Evolutionary conservation across 2,329 filamentous ascomycete species (phyloP), one percentile per base, ranked within the genome.

Genomic region (Fusarium lateritium): DNA sequence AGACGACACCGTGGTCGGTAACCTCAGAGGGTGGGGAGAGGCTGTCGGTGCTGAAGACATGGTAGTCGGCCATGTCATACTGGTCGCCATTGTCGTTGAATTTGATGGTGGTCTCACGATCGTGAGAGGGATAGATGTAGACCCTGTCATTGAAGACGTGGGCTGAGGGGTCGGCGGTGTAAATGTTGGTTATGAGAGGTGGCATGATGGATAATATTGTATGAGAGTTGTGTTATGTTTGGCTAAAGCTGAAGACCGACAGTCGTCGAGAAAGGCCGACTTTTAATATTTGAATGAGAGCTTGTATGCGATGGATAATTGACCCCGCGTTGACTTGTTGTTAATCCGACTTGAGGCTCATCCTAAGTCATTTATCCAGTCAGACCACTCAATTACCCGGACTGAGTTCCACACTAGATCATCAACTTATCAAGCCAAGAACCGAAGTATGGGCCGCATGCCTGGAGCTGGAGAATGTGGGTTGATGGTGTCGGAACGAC

Each of bases 61-160:
- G 92, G 84, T 94, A 94, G 82, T 94, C 92, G 57, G 82, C 85
- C 92, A 94, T 94, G 82, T 93, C 92, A 78, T 94, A 94, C 78
- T 94, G 92, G 81, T 94, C 92, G 76, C 92, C 92, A 84, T 94
- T 93, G 84, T 94, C 92, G 82, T 94, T 94, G 83, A 91, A 90
- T 59, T 86, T 60, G 78, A 93, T 92, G 78, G 89, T 86, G 7
- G 91, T 92, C 78, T 93, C 90, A 70, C 91, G 87, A 79, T 94
- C 92, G 80, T 94, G 92, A 22, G 91, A 94, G 21, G 92, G 92
- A 82, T 94, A 94, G 80, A 94, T 87, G 83, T 93, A 94, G 63
- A 94, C 80, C 69, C 86, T 89, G 78, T 85, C 86, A 67, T 93
- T 89, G 82, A 94, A 94, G 76, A 92, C 91, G 79, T 94, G 92